A percentile compares a stretch with the other conserved stretches of the same genome.
These are phyloP conservation scores for Mycena belliarum DNA, from an alignment of 768 basidiomycete species.

Conservation along the genomic window DNA sequence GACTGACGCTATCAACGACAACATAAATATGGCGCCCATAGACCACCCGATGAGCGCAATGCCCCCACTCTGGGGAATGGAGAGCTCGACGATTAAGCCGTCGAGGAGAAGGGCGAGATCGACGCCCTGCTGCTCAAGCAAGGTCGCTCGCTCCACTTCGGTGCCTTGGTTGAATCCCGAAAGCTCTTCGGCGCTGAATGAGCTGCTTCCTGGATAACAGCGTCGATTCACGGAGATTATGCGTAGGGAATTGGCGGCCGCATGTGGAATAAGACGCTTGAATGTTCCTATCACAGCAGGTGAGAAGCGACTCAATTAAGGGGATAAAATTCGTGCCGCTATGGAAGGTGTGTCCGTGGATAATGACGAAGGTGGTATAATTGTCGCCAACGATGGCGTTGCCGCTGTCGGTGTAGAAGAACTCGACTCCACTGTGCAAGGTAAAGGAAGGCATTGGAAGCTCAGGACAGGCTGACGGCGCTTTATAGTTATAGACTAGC, in stretches of 20 bases:
- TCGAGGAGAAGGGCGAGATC: conserved; percentile 31
- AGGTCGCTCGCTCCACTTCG: conserved; percentile 20
- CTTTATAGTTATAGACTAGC: neutral
- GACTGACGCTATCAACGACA: conserved; percentile 25
- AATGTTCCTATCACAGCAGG: conserved; percentile 24
- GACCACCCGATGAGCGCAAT: conserved; percentile 33
- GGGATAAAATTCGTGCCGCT: conserved; percentile 20
- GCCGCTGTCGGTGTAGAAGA: conserved; percentile 33
- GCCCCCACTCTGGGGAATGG: conserved; percentile 22
- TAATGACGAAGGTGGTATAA: conserved; percentile 27
- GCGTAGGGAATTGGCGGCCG: conserved; percentile 24
- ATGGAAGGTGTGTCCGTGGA: conserved; percentile 34
- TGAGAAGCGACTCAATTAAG: neutral
- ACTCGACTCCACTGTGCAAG: conserved; percentile 21
- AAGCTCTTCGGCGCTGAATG: conserved; percentile 29
- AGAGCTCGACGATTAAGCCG: conserved; percentile 24
- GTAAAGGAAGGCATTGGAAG: conserved; percentile 15
- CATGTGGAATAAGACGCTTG: conserved; percentile 22
- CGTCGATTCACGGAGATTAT: conserved; percentile 36
- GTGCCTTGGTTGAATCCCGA: conserved; percentile 14
- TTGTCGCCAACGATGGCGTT: conserved; percentile 8
- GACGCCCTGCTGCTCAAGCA: conserved; percentile 29
- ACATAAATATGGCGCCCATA: conserved; percentile 28
- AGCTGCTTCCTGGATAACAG: conserved; percentile 34
- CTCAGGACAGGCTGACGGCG: neutral